Percentiles rank a stretch among this genome's conserved stretches.
Conservation (phyloP, 2,329 filamentous ascomycete genomes). For the Trichophyton mentagrophytes region DNA sequence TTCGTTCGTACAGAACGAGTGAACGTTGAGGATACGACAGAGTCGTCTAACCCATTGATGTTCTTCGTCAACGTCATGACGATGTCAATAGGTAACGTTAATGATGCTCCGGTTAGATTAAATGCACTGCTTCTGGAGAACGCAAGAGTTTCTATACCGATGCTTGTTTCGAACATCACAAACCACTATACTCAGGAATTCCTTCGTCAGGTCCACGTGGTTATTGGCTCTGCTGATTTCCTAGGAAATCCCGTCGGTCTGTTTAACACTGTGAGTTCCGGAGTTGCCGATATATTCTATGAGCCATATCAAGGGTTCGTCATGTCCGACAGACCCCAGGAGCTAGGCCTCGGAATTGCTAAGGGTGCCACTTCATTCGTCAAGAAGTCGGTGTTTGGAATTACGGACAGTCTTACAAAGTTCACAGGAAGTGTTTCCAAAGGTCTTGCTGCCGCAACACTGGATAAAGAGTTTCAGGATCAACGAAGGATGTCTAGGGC, state of each 20-base stretch:
- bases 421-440: constrained; percentile 96
- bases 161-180: constrained; percentile 73
- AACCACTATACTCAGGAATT: constrained; percentile 96
- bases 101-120: constrained; percentile 86
- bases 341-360: constrained; percentile 86
- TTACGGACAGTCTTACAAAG: constrained; percentile 95
- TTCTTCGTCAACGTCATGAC: constrained; percentile 98
- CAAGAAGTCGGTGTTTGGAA: constrained; percentile 96
- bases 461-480: constrained; percentile 98
- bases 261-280: constrained; percentile 96
- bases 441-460: constrained; percentile 81
- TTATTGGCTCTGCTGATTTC: constrained; percentile 94
- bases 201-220: constrained; percentile 90
- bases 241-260: constrained; percentile 91
- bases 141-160: constrained; percentile 72
- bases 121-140: constrained; percentile 94
- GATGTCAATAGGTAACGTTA: constrained; percentile 98
- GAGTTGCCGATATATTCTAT: constrained; percentile 96
- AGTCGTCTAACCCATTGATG: constrained; percentile 87
- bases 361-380: constrained; percentile 95
- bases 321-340: constrained; percentile 88
- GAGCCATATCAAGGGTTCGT: constrained; percentile 97
- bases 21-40: constrained; percentile 89
- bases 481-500: constrained; percentile 84
- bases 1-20: constrained; percentile 94